A percentile compares a stretch with the other conserved stretches of the same genome.
phyloP scores from a whole-genome alignment of 352 stramenopile species.

The Pythium dissotocum region DNA sequence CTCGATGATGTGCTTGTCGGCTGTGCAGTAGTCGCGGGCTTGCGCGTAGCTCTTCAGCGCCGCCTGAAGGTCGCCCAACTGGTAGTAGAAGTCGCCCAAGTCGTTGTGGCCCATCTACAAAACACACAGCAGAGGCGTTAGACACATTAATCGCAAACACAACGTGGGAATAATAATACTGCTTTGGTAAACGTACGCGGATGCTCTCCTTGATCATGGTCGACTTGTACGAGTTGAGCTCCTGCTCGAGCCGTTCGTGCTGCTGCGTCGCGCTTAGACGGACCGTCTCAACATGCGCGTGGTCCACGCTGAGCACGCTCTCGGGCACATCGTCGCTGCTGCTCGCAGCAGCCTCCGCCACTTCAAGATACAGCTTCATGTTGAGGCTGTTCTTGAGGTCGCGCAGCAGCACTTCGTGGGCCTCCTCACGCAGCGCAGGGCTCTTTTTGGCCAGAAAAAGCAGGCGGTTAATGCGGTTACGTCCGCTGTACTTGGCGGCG shows the following conservation, averaged over 20 bases:
- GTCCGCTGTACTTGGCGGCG: slow-evolving; percentile 79
- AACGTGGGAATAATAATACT: no score
- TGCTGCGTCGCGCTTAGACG: slow-evolving; percentile 63
- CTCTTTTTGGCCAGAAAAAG: slow-evolving; percentile 65
- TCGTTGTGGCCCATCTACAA: slow-evolving; percentile 87
- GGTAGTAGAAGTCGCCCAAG: slow-evolving; percentile 87
- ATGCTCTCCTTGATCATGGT: slow-evolving; percentile 93
- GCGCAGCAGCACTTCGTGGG: slow-evolving; percentile 48
- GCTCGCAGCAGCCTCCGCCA: slow-evolving; percentile 40
- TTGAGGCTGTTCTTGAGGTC: slow-evolving; percentile 69
- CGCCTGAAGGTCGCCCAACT: slow-evolving; percentile 68
- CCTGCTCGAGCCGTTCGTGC: slow-evolving; percentile 83
- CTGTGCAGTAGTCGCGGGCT: slow-evolving; percentile 89
- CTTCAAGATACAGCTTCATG: slow-evolving; percentile 68
- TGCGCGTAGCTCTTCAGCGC: slow-evolving; percentile 87
- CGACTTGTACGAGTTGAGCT: slow-evolving; percentile 91
- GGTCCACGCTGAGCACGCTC: slow-evolving; percentile 39
- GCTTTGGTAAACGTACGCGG: slow-evolving; percentile 38
- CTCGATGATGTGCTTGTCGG: slow-evolving; percentile 88
- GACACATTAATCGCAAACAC: no score
- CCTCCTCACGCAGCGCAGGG: slow-evolving; percentile 48
- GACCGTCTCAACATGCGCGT: slow-evolving; percentile 59
- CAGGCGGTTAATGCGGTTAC: slow-evolving; percentile 75
- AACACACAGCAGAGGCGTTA: background rate
- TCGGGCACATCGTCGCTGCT: slow-evolving; percentile 35